phyloP scores from a whole-genome alignment of 2,329 filamentous ascomycete genomes.

The Conoideocrella luteorostrata region DNA sequence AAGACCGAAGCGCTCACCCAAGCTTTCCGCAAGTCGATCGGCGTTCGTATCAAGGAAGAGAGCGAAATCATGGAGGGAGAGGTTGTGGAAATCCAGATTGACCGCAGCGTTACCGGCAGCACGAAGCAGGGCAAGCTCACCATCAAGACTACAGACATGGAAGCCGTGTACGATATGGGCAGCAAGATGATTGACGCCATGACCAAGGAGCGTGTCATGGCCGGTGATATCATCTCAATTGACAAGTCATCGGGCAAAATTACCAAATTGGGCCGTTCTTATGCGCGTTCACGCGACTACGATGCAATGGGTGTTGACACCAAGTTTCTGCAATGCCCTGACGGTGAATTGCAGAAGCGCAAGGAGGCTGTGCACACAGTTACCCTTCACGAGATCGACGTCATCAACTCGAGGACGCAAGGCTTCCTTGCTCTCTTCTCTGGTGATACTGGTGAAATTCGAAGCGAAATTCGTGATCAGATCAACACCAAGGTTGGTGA shows the following conservation, averaged over 20 bases:
- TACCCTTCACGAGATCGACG: constrained; percentile 94
- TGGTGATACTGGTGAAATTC: constrained; percentile 94
- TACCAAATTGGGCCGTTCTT: constrained; percentile 91
- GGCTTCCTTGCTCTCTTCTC: constrained; percentile 96
- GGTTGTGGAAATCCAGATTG: constrained; percentile 97
- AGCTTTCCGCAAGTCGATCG: constrained; percentile 98
- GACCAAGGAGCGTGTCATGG: constrained; percentile 99
- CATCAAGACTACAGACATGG: constrained; percentile 99
- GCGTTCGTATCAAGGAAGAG: constrained; percentile 96
- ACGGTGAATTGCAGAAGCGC: constrained; percentile 94
- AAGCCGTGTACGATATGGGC: constrained; percentile 98
- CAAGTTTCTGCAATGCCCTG: constrained; percentile 95
- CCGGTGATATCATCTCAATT: constrained; percentile 95
- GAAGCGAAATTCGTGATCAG: constrained; percentile 94
- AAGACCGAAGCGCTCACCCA: constrained; percentile 98
- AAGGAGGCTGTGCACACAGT: constrained; percentile 97
- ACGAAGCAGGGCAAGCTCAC: constrained; percentile 99
- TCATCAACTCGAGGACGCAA: constrained; percentile 98
- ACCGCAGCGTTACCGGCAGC: constrained; percentile 89
- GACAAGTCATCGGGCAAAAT: constrained; percentile 98
- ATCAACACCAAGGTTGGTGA: constrained; percentile 99
- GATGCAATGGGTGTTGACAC: constrained; percentile 98
- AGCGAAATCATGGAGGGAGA: constrained; percentile 99
- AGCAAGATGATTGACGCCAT: constrained; percentile 99
- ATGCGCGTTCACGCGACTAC: constrained; percentile 92